These are phyloP conservation scores for Penicillium sp. DNA, from an alignment of 2,329 filamentous ascomycete species.

Conservation along the genomic window DNA sequence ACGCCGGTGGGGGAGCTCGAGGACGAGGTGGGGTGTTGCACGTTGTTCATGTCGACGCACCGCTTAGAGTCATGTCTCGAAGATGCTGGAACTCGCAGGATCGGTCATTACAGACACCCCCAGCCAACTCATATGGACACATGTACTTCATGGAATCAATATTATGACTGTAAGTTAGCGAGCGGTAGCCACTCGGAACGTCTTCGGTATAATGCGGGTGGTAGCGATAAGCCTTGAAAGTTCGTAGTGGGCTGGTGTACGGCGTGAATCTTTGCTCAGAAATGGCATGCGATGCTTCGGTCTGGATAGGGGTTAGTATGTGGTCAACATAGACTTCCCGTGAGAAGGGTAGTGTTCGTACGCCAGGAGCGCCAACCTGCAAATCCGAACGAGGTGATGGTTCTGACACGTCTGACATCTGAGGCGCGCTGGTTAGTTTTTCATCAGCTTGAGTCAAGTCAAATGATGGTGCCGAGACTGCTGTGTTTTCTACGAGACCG, in stretches of 20 bases:
- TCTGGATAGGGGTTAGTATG: conserved; percentile 33
- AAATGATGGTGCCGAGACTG: conserved; percentile 21
- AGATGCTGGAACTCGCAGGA: conserved; percentile 81
- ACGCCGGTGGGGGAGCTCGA: conserved; percentile 22
- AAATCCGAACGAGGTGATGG: conserved; percentile 20
- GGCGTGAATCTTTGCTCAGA: conserved; percentile 51
- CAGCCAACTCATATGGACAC: conserved; percentile 72
- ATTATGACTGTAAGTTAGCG: conserved; percentile 88
- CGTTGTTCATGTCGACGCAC: conserved; percentile 59
- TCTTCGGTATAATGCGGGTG: conserved; percentile 71
- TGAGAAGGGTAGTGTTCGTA: conserved; percentile 27
- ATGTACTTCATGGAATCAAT: conserved; percentile 73
- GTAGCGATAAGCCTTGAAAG: conserved; percentile 86
- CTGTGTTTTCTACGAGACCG: conserved; percentile 28
- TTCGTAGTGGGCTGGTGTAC: conserved; percentile 78
- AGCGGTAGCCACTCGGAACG: conserved; percentile 75
- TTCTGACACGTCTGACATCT: conserved; percentile 26
- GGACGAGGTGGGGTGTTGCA: conserved; percentile 23
- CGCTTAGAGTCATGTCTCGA: conserved; percentile 65
- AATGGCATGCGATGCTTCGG: conserved; percentile 17
- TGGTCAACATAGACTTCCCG: conserved; percentile 10
- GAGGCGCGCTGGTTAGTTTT: conserved; percentile 33
- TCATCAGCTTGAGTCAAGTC: conserved; percentile 25
- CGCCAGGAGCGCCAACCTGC: conserved; percentile 33
- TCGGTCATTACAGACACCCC: conserved; percentile 69